phyloP scores from a whole-genome alignment of 768 basidiomycete species.

The Rhizopogon vesiculosus region DNA sequence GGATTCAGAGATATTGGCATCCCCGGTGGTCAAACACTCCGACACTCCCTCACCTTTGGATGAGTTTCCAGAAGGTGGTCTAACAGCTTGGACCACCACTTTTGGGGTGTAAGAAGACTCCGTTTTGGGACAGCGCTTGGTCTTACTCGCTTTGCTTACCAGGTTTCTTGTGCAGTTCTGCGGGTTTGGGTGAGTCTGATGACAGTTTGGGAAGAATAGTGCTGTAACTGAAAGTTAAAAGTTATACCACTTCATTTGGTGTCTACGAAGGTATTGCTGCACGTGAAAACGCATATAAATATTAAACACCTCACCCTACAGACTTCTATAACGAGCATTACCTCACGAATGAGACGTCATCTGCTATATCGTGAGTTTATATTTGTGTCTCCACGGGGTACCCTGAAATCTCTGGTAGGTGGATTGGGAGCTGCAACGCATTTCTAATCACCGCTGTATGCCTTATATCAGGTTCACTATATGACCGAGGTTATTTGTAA shows the following conservation, averaged over 20 bases:
- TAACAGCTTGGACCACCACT: slow-evolving; percentile 6
- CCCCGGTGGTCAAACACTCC: no score
- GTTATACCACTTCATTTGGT: slow-evolving; percentile 26
- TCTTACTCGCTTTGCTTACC: neutral
- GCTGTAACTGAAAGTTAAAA: neutral
- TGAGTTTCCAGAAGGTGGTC: slow-evolving; percentile 4
- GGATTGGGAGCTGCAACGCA: slow-evolving; percentile 29
- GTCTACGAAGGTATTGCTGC: slow-evolving; percentile 24
- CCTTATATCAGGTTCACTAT: slow-evolving; percentile 23
- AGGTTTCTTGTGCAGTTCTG: slow-evolving; percentile 23
- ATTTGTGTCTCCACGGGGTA: slow-evolving; percentile 25
- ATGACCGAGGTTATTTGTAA: slow-evolving; percentile 27
- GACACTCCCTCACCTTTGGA: no score
- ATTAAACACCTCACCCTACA: neutral
- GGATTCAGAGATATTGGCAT: no score
- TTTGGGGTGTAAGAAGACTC: slow-evolving; percentile 2
- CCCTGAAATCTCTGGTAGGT: slow-evolving; percentile 11
- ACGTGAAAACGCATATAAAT: slow-evolving; percentile 1
- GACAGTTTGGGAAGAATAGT: no score
- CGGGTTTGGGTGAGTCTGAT: slow-evolving; percentile 15
- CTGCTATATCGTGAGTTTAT: slow-evolving; percentile 25
- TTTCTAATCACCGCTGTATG: slow-evolving; percentile 26
- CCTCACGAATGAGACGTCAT: slow-evolving; percentile 21
- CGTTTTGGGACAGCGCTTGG: neutral
- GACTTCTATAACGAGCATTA: slow-evolving; percentile 27